These are phyloP conservation scores for Termitomyces sp. DNA, from an alignment of 1,284 basidiomycete genomes.

Conservation along the genomic window DNA sequence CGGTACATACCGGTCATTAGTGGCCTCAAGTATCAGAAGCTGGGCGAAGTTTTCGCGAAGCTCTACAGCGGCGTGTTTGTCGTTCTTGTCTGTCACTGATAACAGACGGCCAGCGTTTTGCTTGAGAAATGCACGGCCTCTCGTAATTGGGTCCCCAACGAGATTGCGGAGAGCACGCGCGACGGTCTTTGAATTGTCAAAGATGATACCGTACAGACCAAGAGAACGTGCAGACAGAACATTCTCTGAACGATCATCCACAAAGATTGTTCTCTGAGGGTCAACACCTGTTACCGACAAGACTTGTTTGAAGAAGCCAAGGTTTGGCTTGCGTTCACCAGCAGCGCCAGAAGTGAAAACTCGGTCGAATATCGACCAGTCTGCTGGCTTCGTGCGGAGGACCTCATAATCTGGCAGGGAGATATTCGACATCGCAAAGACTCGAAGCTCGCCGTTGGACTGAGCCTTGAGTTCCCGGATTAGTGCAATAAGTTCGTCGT, in stretches of 20 bases:
- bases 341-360: slow-evolving; percentile 46
- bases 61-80: slow-evolving; percentile 27
- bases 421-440: slow-evolving; percentile 60
- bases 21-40: slow-evolving; percentile 52
- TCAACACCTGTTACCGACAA: slow-evolving; percentile 37
- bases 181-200: slow-evolving; percentile 37
- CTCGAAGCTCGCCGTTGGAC: slow-evolving; percentile 29
- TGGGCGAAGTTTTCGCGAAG: slow-evolving; percentile 52
- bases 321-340: slow-evolving; percentile 51
- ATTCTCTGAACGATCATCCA: slow-evolving; percentile 60
- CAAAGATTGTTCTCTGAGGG: slow-evolving; percentile 41
- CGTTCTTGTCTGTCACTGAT: slow-evolving; percentile 38
- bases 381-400: slow-evolving; percentile 38
- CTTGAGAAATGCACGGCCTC: slow-evolving; percentile 37
- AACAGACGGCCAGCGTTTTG: slow-evolving; percentile 35
- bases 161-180: slow-evolving; percentile 41
- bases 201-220: slow-evolving; percentile 50
- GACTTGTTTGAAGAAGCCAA: slow-evolving; percentile 49
- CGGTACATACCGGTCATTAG: slow-evolving; percentile 36
- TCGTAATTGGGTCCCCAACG: slow-evolving; percentile 39
- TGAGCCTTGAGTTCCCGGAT: slow-evolving; percentile 42
- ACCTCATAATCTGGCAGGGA: slow-evolving; percentile 48
- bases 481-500: slow-evolving; percentile 40
- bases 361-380: slow-evolving; percentile 51
- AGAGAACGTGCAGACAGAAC: slow-evolving; percentile 51